phyloP scores from a whole-genome alignment of 306 rosid species.

The Dicorynia guianensis region DNA sequence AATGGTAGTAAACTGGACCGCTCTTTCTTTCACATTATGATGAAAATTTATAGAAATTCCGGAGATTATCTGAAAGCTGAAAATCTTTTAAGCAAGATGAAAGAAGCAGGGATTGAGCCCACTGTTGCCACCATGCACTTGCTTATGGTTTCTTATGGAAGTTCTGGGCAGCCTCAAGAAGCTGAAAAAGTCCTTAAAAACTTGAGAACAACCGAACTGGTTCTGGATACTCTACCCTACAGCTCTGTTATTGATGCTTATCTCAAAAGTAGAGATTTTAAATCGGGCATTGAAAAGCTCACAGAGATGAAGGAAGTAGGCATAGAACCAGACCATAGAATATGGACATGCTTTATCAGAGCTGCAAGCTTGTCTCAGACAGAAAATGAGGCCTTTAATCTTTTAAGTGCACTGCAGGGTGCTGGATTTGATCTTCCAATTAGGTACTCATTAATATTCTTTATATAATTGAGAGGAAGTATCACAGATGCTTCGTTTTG shows the following conservation, averaged over 20 bases:
- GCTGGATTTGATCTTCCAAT: slow-evolving; percentile 82
- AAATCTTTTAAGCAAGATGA: slow-evolving; percentile 76
- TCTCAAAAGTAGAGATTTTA: slow-evolving; percentile 71
- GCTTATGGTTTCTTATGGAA: slow-evolving; percentile 89
- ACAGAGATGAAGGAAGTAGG: slow-evolving; percentile 71
- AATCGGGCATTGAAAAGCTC: slow-evolving; percentile 74
- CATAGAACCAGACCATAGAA: slow-evolving; percentile 83
- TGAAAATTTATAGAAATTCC: slow-evolving; percentile 82
- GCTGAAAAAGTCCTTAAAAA: slow-evolving; percentile 87
- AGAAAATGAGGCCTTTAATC: slow-evolving; percentile 59
- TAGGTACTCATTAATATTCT: slow-evolving; percentile 57
- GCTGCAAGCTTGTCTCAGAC: slow-evolving; percentile 81
- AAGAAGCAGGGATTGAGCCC: slow-evolving; percentile 87
- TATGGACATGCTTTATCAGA: slow-evolving; percentile 95
- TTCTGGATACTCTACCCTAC: slow-evolving; percentile 79
- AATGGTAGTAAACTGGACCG: slow-evolving; percentile 76
- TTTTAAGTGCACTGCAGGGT: slow-evolving; percentile 70
- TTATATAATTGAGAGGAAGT: slow-evolving; percentile 21
- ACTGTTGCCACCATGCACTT: slow-evolving; percentile 89
- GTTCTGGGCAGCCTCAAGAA: slow-evolving; percentile 89
- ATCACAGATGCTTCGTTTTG: slow-evolving; percentile 7
- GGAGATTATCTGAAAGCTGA: slow-evolving; percentile 85
- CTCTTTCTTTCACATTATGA: slow-evolving; percentile 88
- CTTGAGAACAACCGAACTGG: slow-evolving; percentile 66
- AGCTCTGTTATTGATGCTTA: slow-evolving; percentile 89